Conservation (phyloP, 2,329 filamentous ascomycete species). For the Aspergillus transmontanensis region DNA sequence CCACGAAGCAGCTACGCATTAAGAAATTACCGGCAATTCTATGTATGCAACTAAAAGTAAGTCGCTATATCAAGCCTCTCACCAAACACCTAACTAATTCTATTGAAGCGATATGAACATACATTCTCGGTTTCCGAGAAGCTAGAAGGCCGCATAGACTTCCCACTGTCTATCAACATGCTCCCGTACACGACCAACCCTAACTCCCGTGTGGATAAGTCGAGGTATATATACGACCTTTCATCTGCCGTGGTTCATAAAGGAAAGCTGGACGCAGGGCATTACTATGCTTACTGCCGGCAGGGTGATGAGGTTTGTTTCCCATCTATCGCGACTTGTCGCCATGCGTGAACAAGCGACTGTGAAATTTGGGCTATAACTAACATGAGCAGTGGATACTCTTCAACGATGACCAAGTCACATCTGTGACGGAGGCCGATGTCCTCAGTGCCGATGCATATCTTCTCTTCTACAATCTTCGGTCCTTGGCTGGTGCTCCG, state of each 20-base stretch:
- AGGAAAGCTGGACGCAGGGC: slow-evolving; percentile 87
- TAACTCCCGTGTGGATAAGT: slow-evolving; percentile 34
- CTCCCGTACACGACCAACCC: slow-evolving; percentile 80
- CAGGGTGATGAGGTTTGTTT: slow-evolving; percentile 69
- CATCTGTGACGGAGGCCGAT: slow-evolving; percentile 78
- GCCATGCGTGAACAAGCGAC: neutral
- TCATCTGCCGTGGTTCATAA: slow-evolving; percentile 90
- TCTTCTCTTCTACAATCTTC: slow-evolving; percentile 74
- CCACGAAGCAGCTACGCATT: slow-evolving; percentile 80
- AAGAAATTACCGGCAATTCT: slow-evolving; percentile 84
- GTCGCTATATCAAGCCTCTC: neutral
- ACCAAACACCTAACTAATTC: slow-evolving; percentile 3
- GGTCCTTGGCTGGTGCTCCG: slow-evolving; percentile 28
- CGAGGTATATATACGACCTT: slow-evolving; percentile 78
- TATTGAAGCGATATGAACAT: slow-evolving; percentile 69
- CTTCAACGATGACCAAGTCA: slow-evolving; percentile 94
- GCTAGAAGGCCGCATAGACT: slow-evolving; percentile 82
- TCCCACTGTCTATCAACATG: slow-evolving; percentile 86
- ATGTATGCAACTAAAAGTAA: slow-evolving; percentile 88
- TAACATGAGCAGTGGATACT: slow-evolving; percentile 73
- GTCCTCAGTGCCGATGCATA: slow-evolving; percentile 87
- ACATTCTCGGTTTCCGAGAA: slow-evolving; percentile 76
- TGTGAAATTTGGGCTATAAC: neutral
- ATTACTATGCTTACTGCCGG: slow-evolving; percentile 87
- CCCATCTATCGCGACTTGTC: neutral